Conservation (phyloP, 1,139 yeast species). For the Yamadazyma triangularis region DNA sequence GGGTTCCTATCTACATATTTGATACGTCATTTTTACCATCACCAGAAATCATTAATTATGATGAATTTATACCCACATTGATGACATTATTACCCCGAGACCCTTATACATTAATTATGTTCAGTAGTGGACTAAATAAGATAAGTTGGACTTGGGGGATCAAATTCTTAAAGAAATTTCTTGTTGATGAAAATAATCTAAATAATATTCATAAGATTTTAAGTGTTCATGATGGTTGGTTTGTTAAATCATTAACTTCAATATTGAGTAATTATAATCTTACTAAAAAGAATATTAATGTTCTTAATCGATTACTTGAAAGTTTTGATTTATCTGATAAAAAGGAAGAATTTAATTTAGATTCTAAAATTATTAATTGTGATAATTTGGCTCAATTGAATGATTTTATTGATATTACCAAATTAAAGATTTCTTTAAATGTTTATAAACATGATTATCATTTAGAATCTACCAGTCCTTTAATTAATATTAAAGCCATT, state of each 20-base stretch:
- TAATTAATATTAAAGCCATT: neutral
- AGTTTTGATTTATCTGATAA: conserved; percentile 17
- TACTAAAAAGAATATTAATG: conserved; percentile 29
- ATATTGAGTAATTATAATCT: conserved; percentile 52
- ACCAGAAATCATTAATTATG: conserved; percentile 42
- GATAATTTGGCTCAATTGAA: conserved; percentile 60
- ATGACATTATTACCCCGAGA: conserved; percentile 45
- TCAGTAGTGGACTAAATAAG: conserved; percentile 73
- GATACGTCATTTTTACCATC: conserved; percentile 73
- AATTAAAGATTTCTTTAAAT: conserved; percentile 68
- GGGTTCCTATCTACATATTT: conserved; percentile 64
- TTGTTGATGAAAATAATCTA: conserved; percentile 35
- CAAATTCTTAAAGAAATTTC: conserved; percentile 65
- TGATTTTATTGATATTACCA: conserved; percentile 64
- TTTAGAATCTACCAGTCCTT: conserved; percentile 14
- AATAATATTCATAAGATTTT: conserved; percentile 54
- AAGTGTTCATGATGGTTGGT: conserved; percentile 90
- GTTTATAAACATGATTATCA: conserved; percentile 51
- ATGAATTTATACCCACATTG: conserved; percentile 37
- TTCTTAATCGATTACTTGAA: conserved; percentile 27
- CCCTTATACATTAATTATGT: conserved; percentile 64
- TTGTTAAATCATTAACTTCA: conserved; percentile 75
- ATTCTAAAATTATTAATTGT: conserved; percentile 24
- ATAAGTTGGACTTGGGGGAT: conserved; percentile 76
- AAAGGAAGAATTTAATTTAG: conserved; percentile 2